Percentiles rank a stretch among this genome's conserved stretches.
phyloP scores from a whole-genome alignment of 192 early-diverging fungal species.

The Rhizophagus prolifer region DNA sequence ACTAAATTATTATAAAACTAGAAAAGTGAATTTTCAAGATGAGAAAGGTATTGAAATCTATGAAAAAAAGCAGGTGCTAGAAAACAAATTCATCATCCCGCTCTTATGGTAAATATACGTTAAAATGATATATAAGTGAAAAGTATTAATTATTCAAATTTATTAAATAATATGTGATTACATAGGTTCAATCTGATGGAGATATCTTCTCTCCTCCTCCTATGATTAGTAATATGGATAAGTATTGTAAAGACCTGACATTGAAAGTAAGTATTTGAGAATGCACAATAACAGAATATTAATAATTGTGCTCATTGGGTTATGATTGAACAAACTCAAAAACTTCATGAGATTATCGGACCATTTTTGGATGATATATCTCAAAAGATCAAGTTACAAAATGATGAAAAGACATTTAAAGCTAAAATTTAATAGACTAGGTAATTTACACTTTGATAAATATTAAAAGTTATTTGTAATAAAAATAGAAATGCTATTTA shows the following conservation, averaged over 20 bases:
- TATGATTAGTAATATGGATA: background rate
- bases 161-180: background rate
- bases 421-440: background rate
- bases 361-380: conserved; percentile 12
- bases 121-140: background rate
- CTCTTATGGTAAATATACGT: conserved; percentile 13
- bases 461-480: no score
- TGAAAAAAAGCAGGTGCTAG: conserved; percentile 2
- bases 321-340: conserved; percentile 13
- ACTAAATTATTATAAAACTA: conserved; percentile 47
- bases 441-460: background rate
- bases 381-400: background rate
- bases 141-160: background rate
- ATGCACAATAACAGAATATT: background rate
- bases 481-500: no score
- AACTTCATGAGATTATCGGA: conserved; percentile 14
- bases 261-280: background rate
- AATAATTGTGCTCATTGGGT: conserved; percentile 16
- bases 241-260: conserved; percentile 9
- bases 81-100: conserved; percentile 21
- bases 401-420: background rate
- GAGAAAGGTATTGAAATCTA: conserved; percentile 25
- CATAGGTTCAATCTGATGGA: background rate
- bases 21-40: conserved; percentile 41
- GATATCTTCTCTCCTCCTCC: background rate